Percentiles rank a stretch among this genome's conserved stretches.
Conservation (phyloP, 495 filamentous ascomycete species). For the Saxophila tyrrhenica region DNA sequence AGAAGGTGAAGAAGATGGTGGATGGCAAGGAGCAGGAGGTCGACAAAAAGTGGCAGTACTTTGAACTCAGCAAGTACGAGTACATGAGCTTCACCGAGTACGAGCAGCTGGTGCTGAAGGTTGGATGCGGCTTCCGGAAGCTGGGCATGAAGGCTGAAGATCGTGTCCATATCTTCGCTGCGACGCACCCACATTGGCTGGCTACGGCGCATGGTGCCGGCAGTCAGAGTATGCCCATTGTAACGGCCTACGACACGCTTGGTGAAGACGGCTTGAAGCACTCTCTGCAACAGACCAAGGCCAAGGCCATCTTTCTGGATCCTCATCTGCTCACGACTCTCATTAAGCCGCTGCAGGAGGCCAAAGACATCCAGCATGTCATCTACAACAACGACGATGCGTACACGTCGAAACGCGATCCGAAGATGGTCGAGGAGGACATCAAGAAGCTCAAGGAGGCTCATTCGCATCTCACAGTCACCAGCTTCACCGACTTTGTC, state of each 20-base stretch:
- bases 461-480: constrained; percentile 56
- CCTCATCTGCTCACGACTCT: constrained; percentile 71
- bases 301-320: constrained; percentile 84
- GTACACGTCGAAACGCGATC: constrained; percentile 52
- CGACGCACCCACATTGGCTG: constrained; percentile 44
- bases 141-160: constrained; percentile 64
- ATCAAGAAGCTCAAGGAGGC: constrained; percentile 67
- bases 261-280: constrained; percentile 88
- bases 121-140: constrained; percentile 64
- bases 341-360: constrained; percentile 70
- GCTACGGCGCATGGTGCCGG: constrained; percentile 33
- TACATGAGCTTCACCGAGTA: constrained; percentile 86
- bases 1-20: constrained; percentile 93
- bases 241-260: constrained; percentile 95
- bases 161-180: constrained; percentile 79
- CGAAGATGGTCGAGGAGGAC: constrained; percentile 37
- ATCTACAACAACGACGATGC: constrained; percentile 71
- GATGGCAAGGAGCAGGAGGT: constrained; percentile 83
- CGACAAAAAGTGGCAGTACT: constrained; percentile 94
- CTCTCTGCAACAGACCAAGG: constrained; percentile 77
- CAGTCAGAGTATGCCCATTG: constrained; percentile 90
- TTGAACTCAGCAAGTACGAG: constrained; percentile 78
- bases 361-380: constrained; percentile 64
- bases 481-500: constrained; percentile 76
- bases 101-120: constrained; percentile 57